Base-by-base conservation (phyloP, 768 basidiomycete genomes). In the Pulveroboletus ravenelii region DNA sequence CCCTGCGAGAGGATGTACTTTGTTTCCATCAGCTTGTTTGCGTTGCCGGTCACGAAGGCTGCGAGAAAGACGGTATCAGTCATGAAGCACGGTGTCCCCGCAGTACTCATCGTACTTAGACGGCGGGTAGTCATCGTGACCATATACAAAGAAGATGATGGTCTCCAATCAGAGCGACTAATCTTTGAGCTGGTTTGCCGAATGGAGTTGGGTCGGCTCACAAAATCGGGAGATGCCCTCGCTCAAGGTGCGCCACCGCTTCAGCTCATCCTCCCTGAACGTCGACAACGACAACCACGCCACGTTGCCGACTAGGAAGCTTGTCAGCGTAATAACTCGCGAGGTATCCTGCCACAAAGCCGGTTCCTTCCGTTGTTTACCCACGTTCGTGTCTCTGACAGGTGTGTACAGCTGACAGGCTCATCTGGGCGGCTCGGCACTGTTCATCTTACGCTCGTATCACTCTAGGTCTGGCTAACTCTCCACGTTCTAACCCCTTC, bases 11-110 rank as follows among this genome's bases (percentile, higher is more conserved):
- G 76, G 63, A 98, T 97, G 30, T 81, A 79, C 60, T 82, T 81
- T 53, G 94, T 92, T 71, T 98, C 95, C 52, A 76, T 78, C 25
- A 98, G 75, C 68, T 98, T 98, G 74, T 93, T 92, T 17, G 84
- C 80, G 65, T 98, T 97, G 25, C 93, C 91, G 0, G 95, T 97
- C 15, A 97, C 92, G 66, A 97, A 96, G 23, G 87, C 93, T 95
- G 48, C 18, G 31, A 53, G 6, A n/a, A n/a, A 37, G 17, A 38
- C 13, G 27, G 5, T 10, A 39, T 69, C 42, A 65, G 47, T 44
- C 12, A n/a, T 34, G 10, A 12, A 36, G 34, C n/a, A 5, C 13
- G 27, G 38, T 9, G 10, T 25, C 31, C 25, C 36, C 17, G 25
- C n/a, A 30, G n/a, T 6, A 32, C 45, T 20, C 18, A 42, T 45